These are phyloP conservation scores for Pythium phragmitis DNA, from an alignment of 352 stramenopile species.

Conservation along the genomic window DNA sequence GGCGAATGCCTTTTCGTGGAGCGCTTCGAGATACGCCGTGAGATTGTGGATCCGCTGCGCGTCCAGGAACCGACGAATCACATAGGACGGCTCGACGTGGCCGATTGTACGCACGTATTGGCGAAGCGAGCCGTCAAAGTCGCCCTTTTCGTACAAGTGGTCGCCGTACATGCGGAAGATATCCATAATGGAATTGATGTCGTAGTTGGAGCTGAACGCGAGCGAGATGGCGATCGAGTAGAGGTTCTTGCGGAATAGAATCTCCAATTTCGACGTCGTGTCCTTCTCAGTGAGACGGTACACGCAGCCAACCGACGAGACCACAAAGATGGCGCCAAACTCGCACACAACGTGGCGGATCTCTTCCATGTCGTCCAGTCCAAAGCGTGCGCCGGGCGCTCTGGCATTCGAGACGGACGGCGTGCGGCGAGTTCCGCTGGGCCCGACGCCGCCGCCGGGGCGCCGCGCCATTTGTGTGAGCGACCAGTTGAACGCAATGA, in stretches of 20 bases:
- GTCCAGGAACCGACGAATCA: slow-evolving; percentile 98
- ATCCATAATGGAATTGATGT: slow-evolving; percentile 95
- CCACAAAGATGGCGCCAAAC: slow-evolving; percentile 86
- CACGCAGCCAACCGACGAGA: slow-evolving; percentile 84
- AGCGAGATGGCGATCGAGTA: slow-evolving; percentile 98
- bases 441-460: background rate
- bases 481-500: slow-evolving; percentile 91
- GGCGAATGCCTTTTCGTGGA: slow-evolving; percentile 91
- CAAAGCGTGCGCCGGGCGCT: slow-evolving; percentile 67
- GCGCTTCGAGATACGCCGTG: slow-evolving; percentile 95
- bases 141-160: slow-evolving; percentile 97
- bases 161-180: slow-evolving; percentile 97
- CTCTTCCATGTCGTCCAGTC: slow-evolving; percentile 84
- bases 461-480: slow-evolving; percentile 41
- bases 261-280: slow-evolving; percentile 95
- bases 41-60: slow-evolving; percentile 96
- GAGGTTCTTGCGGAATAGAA: slow-evolving; percentile 96
- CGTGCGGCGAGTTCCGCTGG: background rate
- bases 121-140: slow-evolving; percentile 94
- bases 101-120: slow-evolving; percentile 98
- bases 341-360: slow-evolving; percentile 85
- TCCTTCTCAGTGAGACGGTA: slow-evolving; percentile 94
- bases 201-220: slow-evolving; percentile 93
- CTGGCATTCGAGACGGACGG: slow-evolving; percentile 26
- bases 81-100: slow-evolving; percentile 96